Conservation (phyloP, 2,329 filamentous ascomycete genomes). For the Dichotomopilus funicola region DNA sequence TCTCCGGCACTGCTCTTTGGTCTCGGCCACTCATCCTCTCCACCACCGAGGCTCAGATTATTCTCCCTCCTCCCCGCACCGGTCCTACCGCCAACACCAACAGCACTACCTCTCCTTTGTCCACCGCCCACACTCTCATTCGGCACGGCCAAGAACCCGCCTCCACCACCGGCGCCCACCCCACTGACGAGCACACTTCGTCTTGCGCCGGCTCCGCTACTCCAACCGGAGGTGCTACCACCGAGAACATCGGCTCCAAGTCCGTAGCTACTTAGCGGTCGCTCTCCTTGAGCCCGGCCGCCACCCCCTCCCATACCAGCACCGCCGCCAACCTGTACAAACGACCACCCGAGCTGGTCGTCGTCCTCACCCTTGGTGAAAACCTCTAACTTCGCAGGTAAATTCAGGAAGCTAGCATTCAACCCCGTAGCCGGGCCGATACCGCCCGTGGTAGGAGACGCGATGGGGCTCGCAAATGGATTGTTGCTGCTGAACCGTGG, state of each 20-base stretch:
- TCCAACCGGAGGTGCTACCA: constrained; percentile 40
- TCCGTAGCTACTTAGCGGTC: constrained; percentile 52
- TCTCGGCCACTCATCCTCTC: constrained; percentile 22
- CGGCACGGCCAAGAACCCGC: constrained; percentile 49
- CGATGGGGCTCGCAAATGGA: constrained; percentile 40
- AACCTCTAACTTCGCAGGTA: constrained; percentile 51
- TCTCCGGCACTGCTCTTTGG: constrained; percentile 21
- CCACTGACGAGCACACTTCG: constrained; percentile 50
- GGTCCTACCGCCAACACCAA: not conserved
- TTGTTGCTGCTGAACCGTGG: constrained; percentile 55
- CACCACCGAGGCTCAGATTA: constrained; percentile 1
- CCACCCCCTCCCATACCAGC: constrained; percentile 21
- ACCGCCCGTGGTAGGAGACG: constrained; percentile 9
- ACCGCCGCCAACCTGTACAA: constrained; percentile 41
- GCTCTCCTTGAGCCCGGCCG: constrained; percentile 26
- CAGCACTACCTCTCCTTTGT: too few relatives aligned
- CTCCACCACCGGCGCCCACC: constrained; percentile 38
- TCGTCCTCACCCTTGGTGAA: constrained; percentile 56
- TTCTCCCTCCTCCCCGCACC: constrained; percentile 1
- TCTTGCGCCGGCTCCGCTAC: constrained; percentile 42
- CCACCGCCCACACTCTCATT: constrained; percentile 12
- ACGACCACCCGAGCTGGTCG: constrained; percentile 50
- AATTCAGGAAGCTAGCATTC: constrained; percentile 28
- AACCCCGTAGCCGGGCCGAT: constrained; percentile 7
- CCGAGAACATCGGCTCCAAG: constrained; percentile 43